These are phyloP conservation scores for Exophiala calicioides DNA, from an alignment of 2,329 filamentous ascomycete genomes.

Conservation along the genomic window DNA sequence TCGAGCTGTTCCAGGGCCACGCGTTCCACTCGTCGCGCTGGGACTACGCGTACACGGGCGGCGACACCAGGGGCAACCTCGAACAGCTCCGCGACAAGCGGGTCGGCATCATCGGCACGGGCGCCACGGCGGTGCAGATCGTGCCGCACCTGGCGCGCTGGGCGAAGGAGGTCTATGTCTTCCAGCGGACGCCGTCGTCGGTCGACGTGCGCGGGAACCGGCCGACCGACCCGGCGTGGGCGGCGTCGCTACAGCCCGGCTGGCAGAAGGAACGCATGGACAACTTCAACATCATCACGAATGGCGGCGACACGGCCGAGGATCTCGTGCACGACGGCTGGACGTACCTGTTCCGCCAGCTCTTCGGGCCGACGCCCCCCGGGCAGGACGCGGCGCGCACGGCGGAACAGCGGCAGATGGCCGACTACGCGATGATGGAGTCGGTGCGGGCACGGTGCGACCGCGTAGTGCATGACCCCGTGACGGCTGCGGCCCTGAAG, in stretches of 20 bases:
- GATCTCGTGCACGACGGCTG: conserved; percentile 36
- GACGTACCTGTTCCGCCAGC: conserved; percentile 26
- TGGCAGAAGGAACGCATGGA: conserved; percentile 35
- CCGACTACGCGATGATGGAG: conserved; percentile 27
- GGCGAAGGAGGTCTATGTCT: conserved; percentile 39
- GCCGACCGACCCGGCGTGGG: conserved; percentile 19
- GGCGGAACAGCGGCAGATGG: conserved; percentile 22
- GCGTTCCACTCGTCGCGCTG: conserved; percentile 49
- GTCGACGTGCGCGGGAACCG: conserved; percentile 33
- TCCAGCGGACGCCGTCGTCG: conserved; percentile 39
- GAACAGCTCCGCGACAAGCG: conserved; percentile 22
- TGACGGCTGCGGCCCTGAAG: conserved; percentile 56
- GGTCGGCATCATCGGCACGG: conserved; percentile 42
- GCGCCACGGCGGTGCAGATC: conserved; percentile 46
- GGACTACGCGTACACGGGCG: conserved; percentile 47
- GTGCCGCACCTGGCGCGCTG: conserved; percentile 36
- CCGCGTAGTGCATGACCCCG: conserved; percentile 54
- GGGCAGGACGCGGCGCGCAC: conserved; percentile 8
- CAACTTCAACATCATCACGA: conserved; percentile 35
- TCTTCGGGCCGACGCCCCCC: no score
- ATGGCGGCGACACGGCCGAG: conserved; percentile 20
- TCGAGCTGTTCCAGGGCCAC: conserved; percentile 39
- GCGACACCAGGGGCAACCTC: conserved; percentile 22
- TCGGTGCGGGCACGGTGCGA: conserved; percentile 47
- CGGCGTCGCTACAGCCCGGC: conserved; percentile 17